Conservation (phyloP, 768 basidiomycete species). For the Tricholoma saponaceum region DNA sequence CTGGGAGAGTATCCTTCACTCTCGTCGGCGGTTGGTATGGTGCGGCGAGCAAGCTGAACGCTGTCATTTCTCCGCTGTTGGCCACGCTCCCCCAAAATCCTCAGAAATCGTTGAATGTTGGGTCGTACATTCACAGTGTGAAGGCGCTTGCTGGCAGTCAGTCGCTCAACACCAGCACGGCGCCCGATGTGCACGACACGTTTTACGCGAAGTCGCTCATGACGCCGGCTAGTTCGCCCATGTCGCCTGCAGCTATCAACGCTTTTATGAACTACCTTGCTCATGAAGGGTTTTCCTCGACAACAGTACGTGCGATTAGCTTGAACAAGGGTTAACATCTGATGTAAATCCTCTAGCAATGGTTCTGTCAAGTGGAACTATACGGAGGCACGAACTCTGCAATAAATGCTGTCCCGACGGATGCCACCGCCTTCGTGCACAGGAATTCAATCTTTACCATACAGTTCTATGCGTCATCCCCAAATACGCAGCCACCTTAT, state of each 20-base stretch:
- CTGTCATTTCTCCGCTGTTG: slow-evolving; percentile 13
- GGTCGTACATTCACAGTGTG: slow-evolving; percentile 16
- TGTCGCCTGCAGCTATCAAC: slow-evolving; percentile 25
- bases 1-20: slow-evolving; percentile 25
- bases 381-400: slow-evolving; percentile 29
- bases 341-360: slow-evolving; percentile 8
- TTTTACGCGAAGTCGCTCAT: slow-evolving; percentile 33
- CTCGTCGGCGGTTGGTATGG: slow-evolving; percentile 27
- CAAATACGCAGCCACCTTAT: slow-evolving; percentile 20
- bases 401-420: slow-evolving; percentile 23
- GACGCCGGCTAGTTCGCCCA: slow-evolving; percentile 25
- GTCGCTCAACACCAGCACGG: slow-evolving; percentile 19
- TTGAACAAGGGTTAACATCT: neutral
- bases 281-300: slow-evolving; percentile 25
- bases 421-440: slow-evolving; percentile 30
- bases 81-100: slow-evolving; percentile 10
- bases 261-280: slow-evolving; percentile 33
- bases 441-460: slow-evolving; percentile 29
- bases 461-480: slow-evolving; percentile 32
- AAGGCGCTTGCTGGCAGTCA: slow-evolving; percentile 8
- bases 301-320: slow-evolving; percentile 18
- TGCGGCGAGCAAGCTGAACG: slow-evolving; percentile 2
- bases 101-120: slow-evolving; percentile 5
- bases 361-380: slow-evolving; percentile 26
- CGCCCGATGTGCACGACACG: slow-evolving; percentile 23